Percentiles rank a stretch among this genome's conserved stretches.
Conservation (phyloP, 2,329 filamentous ascomycete genomes). For the Pseudonectria buxi region DNA sequence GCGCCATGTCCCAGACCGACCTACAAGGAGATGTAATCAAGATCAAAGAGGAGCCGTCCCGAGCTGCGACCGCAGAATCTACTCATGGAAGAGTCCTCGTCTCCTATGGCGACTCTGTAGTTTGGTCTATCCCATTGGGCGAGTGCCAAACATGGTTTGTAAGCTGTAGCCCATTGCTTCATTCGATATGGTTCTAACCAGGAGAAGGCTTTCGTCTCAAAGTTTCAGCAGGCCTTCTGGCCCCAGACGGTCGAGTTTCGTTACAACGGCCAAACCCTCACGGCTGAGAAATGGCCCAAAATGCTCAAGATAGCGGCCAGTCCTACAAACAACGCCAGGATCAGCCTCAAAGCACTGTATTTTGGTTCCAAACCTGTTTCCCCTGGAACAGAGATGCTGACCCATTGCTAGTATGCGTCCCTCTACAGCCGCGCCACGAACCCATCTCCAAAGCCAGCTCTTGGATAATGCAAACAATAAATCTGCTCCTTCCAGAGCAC, state of each 20-base stretch:
- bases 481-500: constrained; percentile 1
- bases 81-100: constrained; percentile 26
- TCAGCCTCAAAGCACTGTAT: constrained; percentile 19
- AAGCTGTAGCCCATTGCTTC: constrained; percentile 9
- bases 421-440: constrained; percentile 10
- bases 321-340: constrained; percentile 12
- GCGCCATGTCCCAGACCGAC: constrained; percentile 27
- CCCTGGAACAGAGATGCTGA: no score
- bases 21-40: constrained; percentile 28
- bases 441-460: constrained; percentile 10
- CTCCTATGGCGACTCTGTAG: constrained; percentile 25
- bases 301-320: constrained; percentile 22
- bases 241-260: constrained; percentile 32
- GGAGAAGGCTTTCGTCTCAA: constrained; percentile 31
- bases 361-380: not conserved
- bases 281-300: constrained; percentile 22
- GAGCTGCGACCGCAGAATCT: constrained; percentile 7
- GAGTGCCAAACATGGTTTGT: constrained; percentile 42
- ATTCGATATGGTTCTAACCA: constrained; percentile 3
- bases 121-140: constrained; percentile 32
- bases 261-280: constrained; percentile 23
- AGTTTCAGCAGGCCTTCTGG: constrained; percentile 37
- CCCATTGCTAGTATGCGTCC: constrained; percentile 2
- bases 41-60: constrained; percentile 23
- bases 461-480: constrained; percentile 3